phyloP scores from a whole-genome alignment of 768 basidiomycete genomes.

The Russula earlei region DNA sequence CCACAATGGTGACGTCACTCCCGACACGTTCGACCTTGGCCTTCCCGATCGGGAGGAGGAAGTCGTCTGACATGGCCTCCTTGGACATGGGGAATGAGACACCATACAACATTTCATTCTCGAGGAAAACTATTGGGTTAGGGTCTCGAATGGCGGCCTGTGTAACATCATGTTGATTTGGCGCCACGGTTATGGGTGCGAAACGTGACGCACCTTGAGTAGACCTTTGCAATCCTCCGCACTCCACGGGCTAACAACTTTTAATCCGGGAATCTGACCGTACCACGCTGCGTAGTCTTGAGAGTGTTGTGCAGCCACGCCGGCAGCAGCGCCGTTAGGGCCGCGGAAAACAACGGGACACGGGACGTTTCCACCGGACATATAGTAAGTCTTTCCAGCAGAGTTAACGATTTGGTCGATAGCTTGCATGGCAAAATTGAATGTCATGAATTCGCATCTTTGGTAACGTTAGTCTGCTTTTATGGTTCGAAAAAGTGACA shows the following conservation, averaged over 20 bases:
- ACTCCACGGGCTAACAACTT: conserved; percentile 96
- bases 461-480: conserved; percentile 12
- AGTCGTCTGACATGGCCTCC: conserved; percentile 93
- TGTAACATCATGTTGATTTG: background rate
- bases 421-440: conserved; percentile 99
- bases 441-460: conserved; percentile 99
- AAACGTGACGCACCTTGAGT: conserved; percentile 57
- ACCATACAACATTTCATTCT: conserved; percentile 99
- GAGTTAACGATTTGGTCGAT: conserved; percentile 99
- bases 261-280: conserved; percentile 86
- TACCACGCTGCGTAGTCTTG: conserved; percentile 98
- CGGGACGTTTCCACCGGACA: conserved; percentile 98
- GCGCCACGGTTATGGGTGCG: background rate
- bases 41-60: conserved; percentile 94
- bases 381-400: conserved; percentile 99
- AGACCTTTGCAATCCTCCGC: conserved; percentile 99
- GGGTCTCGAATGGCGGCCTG: conserved; percentile 96
- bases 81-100: conserved; percentile 92
- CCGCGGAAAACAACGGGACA: conserved; percentile 99
- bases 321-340: conserved; percentile 95
- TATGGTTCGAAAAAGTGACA: conserved; percentile 4
- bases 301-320: conserved; percentile 95
- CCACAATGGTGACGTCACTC: conserved; percentile 89
- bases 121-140: conserved; percentile 96
- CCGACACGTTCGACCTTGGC: conserved; percentile 93